Evolutionary conservation across 495 filamentous ascomycete genomes (phyloP), one percentile per base, ranked within the genome.

Genomic region (Copromyces sp.): DNA sequence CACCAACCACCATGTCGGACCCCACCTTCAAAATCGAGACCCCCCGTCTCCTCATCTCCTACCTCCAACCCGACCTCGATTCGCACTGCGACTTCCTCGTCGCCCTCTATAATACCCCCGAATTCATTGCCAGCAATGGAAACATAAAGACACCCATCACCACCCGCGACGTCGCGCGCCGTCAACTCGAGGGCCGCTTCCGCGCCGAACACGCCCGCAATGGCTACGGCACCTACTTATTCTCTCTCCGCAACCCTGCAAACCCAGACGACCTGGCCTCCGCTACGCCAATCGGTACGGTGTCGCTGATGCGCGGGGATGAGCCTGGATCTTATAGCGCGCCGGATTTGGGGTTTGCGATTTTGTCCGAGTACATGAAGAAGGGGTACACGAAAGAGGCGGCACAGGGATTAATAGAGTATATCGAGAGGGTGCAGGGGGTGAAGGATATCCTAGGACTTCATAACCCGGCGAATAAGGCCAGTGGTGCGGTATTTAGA

Each of bases 361-460:
- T 83, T 14, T 39, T 84, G 32, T 76, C 78, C 0, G 74, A 75
- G 68, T 70, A 83, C 9, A 77, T 75, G 73, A 75, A 80, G 3
- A 82, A 80, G 72, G 83, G 83, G 3, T 84, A 83, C 73, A 78
- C 81, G 8, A 79, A 80, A 20, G 83, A 84, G 73, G 83, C 81
- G 0, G 76, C 73, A 32, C 75, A 72, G 14, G 80, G 45, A 9
- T 3, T 83, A 8, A 44, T 84, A 20, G 75, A 78, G 6, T 84
- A 77, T 45, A 75, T 77, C 3, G 74, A 69, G 35, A 39, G 17
- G 24, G 75, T 76, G 9, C 70, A 71, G 17, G 78, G 78, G 0
- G 69, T 80, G 9, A 68, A 76, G 74, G 77, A 75, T 12, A 53
- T 75, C 3, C 38, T 77, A 11, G 75, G 75, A 29, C 78, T 83